Conservation (phyloP, 2,329 filamentous ascomycete species). For the Fusarium anthophilum region DNA sequence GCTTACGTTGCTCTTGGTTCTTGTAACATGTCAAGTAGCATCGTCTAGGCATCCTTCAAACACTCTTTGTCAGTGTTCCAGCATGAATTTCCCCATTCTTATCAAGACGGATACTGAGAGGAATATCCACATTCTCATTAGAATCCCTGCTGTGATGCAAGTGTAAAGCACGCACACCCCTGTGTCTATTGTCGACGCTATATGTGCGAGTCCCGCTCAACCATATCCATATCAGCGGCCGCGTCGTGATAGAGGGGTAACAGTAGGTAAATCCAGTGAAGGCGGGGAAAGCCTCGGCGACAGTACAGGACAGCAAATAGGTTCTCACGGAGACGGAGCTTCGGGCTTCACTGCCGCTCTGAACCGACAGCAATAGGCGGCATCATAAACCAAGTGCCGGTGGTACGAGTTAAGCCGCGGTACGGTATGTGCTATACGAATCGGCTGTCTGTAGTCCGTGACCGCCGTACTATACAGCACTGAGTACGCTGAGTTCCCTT, state of each 20-base stretch:
- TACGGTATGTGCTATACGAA: slow-evolving; percentile 24
- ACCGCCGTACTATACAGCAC: neutral
- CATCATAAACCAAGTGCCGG: slow-evolving; percentile 24
- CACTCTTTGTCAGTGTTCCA: slow-evolving; percentile 1
- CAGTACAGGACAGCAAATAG: slow-evolving; percentile 17
- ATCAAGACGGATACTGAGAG: slow-evolving; percentile 16
- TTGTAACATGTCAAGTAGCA: neutral
- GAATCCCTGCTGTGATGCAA: slow-evolving; percentile 11
- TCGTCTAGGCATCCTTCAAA: slow-evolving; percentile 3
- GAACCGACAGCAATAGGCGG: slow-evolving; percentile 6
- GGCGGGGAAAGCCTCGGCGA: slow-evolving; percentile 32
- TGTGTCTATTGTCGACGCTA: slow-evolving; percentile 17
- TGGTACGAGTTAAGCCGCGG: slow-evolving; percentile 9
- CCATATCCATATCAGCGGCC: slow-evolving; percentile 4
- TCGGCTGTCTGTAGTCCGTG: slow-evolving; percentile 2
- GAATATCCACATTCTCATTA: slow-evolving; percentile 12
- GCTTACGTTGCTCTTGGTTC: slow-evolving; percentile 5
- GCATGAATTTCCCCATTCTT: slow-evolving; percentile 27
- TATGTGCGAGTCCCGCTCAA: slow-evolving; percentile 21
- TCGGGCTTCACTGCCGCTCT: slow-evolving; percentile 24
- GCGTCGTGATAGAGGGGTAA: slow-evolving; percentile 25
- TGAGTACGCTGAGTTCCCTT: neutral
- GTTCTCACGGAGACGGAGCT: slow-evolving; percentile 27
- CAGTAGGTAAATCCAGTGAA: slow-evolving; percentile 20
- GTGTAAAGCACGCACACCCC: slow-evolving; percentile 19